These are phyloP conservation scores for Cymbidium sinense DNA, from an alignment of 106 monocot species.

Conservation along the genomic window DNA sequence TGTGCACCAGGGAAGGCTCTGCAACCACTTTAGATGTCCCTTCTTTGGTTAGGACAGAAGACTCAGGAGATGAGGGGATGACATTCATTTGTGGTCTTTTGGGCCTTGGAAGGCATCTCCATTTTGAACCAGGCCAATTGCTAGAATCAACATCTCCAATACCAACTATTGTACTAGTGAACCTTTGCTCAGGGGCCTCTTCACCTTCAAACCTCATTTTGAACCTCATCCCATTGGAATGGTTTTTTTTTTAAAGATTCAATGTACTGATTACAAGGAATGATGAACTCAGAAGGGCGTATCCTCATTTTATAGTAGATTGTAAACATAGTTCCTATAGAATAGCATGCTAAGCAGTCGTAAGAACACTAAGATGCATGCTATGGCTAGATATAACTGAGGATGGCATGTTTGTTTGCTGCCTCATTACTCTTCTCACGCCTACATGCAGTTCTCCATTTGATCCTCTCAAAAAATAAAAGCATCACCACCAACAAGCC, in stretches of 20 bases:
- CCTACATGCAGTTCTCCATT: constrained; percentile 64
- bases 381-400: no score
- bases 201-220: constrained; percentile 99
- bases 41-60: constrained; percentile 65
- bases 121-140: constrained; percentile 78
- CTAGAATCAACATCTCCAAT: constrained; percentile 54
- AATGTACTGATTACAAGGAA: constrained; percentile 81
- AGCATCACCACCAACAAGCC: no score
- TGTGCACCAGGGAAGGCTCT: constrained; percentile 23
- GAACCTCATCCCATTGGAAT: constrained; percentile 67
- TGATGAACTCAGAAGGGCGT: constrained; percentile 90
- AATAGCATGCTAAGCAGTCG: constrained; percentile 76
- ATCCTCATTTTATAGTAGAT: constrained; percentile 75
- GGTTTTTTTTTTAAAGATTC: constrained; percentile 76
- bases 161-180: constrained; percentile 82
- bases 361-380: constrained; percentile 78
- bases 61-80: constrained; percentile 48
- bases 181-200: constrained; percentile 97
- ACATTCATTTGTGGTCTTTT: constrained; percentile 54
- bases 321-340: constrained; percentile 58
- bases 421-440: constrained; percentile 68
- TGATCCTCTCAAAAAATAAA: no score
- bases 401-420: constrained; percentile 54
- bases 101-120: constrained; percentile 70
- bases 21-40: constrained; percentile 18